phyloP scores from a whole-genome alignment of 352 stramenopile genomes.

The Phytophthora sojae region DNA sequence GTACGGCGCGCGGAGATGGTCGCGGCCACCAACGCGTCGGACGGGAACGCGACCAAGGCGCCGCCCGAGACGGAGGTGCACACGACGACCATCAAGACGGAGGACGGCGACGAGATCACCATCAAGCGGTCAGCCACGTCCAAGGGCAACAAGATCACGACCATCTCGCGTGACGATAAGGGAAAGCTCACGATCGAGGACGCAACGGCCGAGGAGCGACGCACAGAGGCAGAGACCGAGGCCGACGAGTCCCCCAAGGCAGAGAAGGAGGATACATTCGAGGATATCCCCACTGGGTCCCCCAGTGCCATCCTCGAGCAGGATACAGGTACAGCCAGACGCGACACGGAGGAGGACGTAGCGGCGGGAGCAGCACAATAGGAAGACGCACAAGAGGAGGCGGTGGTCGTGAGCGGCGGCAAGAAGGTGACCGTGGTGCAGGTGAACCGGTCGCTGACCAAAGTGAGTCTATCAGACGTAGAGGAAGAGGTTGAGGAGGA shows the following conservation, averaged over 20 bases:
- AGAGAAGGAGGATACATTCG: constrained; percentile 21
- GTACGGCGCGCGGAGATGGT: constrained; percentile 52
- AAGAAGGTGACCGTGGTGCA: constrained; percentile 63
- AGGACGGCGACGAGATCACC: constrained; percentile 82
- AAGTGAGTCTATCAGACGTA: constrained; percentile 40
- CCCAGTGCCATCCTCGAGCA: constrained; percentile 21
- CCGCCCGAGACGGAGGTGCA: constrained; percentile 38
- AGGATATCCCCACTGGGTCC: constrained; percentile 46
- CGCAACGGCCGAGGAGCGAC: constrained; percentile 22
- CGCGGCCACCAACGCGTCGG: constrained; percentile 8
- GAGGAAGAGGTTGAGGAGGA: constrained; percentile 24
- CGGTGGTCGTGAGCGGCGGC: constrained; percentile 39
- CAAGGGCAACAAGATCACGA: constrained; percentile 74
- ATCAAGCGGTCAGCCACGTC: constrained; percentile 68
- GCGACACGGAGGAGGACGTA: constrained; percentile 22
- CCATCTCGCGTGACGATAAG: constrained; percentile 73
- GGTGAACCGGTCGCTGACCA: constrained; percentile 48
- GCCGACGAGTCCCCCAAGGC: constrained; percentile 9
- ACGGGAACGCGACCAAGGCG: constrained; percentile 18
- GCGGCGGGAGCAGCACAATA: background rate
- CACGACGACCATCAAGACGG: constrained; percentile 79
- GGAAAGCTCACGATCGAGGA: constrained; percentile 82
- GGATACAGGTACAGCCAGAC: constrained; percentile 13
- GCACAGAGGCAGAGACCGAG: background rate
- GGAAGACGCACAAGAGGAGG: constrained; percentile 19